Evolutionary conservation across 768 basidiomycete genomes (phyloP).

Genomic region (Pisolithus sp.): DNA sequence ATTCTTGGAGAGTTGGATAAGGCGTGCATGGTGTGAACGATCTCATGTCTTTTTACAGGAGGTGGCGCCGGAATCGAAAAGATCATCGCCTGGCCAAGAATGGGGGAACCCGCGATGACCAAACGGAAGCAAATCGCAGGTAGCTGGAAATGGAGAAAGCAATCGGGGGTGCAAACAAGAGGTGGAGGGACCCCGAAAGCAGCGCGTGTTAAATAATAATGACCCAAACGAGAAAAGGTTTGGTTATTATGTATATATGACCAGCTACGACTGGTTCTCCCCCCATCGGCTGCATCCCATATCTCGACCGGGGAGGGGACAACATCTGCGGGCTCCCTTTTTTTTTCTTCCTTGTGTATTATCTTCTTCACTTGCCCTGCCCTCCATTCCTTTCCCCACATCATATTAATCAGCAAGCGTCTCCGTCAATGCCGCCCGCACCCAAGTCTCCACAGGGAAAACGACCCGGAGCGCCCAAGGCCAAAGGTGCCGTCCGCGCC

Average conservation of each 20-base stretch:
- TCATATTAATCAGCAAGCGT: conserved; percentile 1
- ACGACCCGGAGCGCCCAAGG: conserved; percentile 55
- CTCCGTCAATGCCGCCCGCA: conserved; percentile 25
- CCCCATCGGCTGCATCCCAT: no score
- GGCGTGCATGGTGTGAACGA: conserved; percentile 3
- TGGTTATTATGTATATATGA: no score
- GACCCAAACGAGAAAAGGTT: background rate
- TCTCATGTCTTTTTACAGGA: no score
- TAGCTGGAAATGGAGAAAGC: background rate
- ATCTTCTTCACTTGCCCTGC: conserved; percentile 1
- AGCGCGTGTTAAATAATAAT: background rate
- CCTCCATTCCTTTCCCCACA: conserved; percentile 5
- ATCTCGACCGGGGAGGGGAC: conserved; percentile 1
- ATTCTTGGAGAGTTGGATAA: background rate
- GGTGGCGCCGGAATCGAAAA: no score
- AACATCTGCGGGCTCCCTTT: background rate
- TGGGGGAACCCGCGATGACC: background rate
- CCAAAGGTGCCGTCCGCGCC: conserved; percentile 76
- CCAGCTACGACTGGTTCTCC: no score
- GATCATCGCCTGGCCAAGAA: background rate
- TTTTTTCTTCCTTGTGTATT: background rate
- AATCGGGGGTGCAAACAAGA: conserved; percentile 14
- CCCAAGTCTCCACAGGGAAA: conserved; percentile 36
- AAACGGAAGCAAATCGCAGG: conserved; percentile 21
- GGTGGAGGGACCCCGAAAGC: conserved; percentile 17